Evolutionary conservation across 2,329 filamentous ascomycete genomes (phyloP), one percentile per base, ranked within the genome.

Genomic region (Diaporthe citri): DNA sequence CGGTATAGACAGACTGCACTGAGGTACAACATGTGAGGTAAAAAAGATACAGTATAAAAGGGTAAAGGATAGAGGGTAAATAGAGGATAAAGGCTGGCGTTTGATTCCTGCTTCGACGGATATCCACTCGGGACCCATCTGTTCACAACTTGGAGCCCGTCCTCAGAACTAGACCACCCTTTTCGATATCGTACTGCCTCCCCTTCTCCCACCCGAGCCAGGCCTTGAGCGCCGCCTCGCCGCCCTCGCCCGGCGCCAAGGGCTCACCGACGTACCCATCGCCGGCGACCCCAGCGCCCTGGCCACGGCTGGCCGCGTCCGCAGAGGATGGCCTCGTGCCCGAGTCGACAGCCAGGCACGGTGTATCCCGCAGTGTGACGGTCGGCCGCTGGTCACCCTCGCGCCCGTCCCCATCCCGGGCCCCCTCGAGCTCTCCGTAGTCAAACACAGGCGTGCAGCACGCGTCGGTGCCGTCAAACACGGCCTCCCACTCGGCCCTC

Each of bases 391-490:
- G 93, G 78, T 95, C 93, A 62, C 92, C 90, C 80, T 92, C 91
- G 66, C 87, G 85, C 60, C 74, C 76, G 12, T 81, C 70, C 46
- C 74, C 77, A 10, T 81, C 55, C 48, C 80, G 76, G 80, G 85
- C 84, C n/a, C 82, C 77, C 80, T 95, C 90, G 57, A 98, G 86
- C 84, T 98, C 95, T 0, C 79, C 80, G 78, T 95, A 94, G 46
- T 92, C 92, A 56, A 98, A 86, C 1, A 98, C 94, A 0, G 96
- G 96, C n/a, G 94, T 95, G 77, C 93, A 95, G 83, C 96, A 98
- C 1, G 96, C 96, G 84, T 98, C 96, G 0, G 94, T 97, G 15
- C 94, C 94, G 82, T 97, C 94, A 82, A 98, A 98, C 8, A 97
- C 86, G 4, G 76, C 82, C 84, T 98, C 96, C 96, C 96, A 98